A percentile compares a stretch with the other conserved stretches of the same genome.
phyloP scores from a whole-genome alignment of 192 early-diverging fungal species.

The Rhizoclosmatium sp. region DNA sequence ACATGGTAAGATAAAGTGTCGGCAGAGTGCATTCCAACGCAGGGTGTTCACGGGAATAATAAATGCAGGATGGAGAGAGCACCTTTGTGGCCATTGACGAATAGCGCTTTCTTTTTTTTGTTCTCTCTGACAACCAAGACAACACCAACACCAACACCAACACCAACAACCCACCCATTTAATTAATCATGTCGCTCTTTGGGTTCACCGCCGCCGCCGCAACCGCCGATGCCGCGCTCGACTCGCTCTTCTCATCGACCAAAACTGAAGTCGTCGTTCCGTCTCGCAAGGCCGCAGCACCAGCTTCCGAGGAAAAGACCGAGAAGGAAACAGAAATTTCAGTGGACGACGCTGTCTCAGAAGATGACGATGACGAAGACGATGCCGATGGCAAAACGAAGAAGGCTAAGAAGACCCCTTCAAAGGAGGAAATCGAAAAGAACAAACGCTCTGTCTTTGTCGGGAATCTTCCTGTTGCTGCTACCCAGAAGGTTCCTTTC shows the following conservation, averaged over 20 bases:
- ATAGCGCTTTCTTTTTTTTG: not conserved
- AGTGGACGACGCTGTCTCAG: slow-evolving; percentile 25
- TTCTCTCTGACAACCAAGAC: not conserved
- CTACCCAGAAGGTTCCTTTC: slow-evolving; percentile 58
- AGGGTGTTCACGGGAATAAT: too few relatives aligned
- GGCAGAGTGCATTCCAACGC: too few relatives aligned
- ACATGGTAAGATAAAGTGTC: too few relatives aligned
- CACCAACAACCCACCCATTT: too few relatives aligned
- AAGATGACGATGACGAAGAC: slow-evolving; percentile 46
- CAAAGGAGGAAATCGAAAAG: slow-evolving; percentile 48
- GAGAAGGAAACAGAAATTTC: slow-evolving; percentile 10
- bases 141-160: not conserved
- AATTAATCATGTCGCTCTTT: not conserved
- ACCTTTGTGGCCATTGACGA: too few relatives aligned
- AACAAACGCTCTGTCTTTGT: slow-evolving; percentile 87
- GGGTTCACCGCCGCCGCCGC: slow-evolving; percentile 6
- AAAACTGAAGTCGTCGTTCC: not conserved
- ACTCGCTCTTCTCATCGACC: not conserved
- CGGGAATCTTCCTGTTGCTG: slow-evolving; percentile 84
- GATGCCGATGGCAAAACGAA: slow-evolving; percentile 43
- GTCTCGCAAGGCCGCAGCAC: slow-evolving; percentile 1
- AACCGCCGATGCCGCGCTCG: slow-evolving; percentile 13
- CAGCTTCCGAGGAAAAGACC: not conserved
- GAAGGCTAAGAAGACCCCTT: slow-evolving; percentile 50
- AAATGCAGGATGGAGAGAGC: too few relatives aligned